Base-by-base conservation (phyloP, 2,329 filamentous ascomycete genomes). In the Aspergillus thermomutatus region DNA sequence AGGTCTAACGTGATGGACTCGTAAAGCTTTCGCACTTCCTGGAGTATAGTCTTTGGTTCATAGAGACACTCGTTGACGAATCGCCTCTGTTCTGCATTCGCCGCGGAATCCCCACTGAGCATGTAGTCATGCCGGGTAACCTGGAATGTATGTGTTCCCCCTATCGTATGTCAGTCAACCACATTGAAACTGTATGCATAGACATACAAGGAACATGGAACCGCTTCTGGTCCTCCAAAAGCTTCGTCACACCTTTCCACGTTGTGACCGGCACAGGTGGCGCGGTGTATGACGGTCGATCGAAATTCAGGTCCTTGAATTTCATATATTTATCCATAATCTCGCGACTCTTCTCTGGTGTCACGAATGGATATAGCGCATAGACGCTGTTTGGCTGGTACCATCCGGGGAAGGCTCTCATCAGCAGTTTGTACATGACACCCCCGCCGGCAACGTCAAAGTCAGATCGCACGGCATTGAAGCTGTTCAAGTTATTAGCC, bases 311-410 rank as follows among this genome's bases (percentile, higher is more conserved):
- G 4, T 40, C 9, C 14, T 21, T 31, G 25, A 43, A 27, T 23
- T 23, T 28, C 10, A 26, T 19, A 21, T 26, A 23, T 19, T 23
- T 52, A 10, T 25, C 28, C 14, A 56, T 48, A 11, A 37, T 25
- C 26, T 43, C 19, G 17, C n/a, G 28, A 7, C 17, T 52, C 40
- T 52, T 41, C 17, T 40, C 23, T 1, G 54, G 54, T 31, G 28
- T 56, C 4, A 49, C 52, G 19, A 56, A 56, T 19, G 54, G 54
- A 19, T 52, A 56, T n/a, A 56, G 41, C 3, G 49, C 28, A 52
- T 56, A 56, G 19, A 56, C 49, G 40, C 54, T 56, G 41, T 52
- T 52, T 48, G 54, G 25, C 27, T 23, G n/a, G 50, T 56, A 52
- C 26, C 34, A 56, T 21, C 54, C 49, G 0, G 54, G 54, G 49